A percentile compares a stretch with the other conserved stretches of the same genome.
phyloP scores from a whole-genome alignment of 768 basidiomycete genomes.

The Hygrophoropsis aurantiaca region DNA sequence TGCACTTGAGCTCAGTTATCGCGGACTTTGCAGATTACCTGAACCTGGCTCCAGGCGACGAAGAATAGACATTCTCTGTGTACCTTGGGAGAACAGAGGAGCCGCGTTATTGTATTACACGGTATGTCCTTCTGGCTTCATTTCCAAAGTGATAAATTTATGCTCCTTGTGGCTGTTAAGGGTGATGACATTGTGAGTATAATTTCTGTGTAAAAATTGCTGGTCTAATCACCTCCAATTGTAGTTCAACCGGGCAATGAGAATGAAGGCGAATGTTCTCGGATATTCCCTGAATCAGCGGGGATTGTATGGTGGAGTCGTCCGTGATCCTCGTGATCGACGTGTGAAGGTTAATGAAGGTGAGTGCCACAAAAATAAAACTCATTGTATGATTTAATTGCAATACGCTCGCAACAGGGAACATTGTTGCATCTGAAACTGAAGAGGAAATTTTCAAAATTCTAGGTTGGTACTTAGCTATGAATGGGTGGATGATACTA shows the following conservation, averaged over 20 bases:
- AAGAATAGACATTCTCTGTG: conserved; percentile 81
- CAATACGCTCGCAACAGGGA: conserved; percentile 39
- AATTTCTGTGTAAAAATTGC: neutral
- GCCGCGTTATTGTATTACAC: conserved; percentile 93
- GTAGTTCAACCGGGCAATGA: conserved; percentile 89
- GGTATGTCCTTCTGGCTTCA: conserved; percentile 37
- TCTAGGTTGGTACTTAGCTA: conserved; percentile 44
- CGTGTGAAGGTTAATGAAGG: conserved; percentile 62
- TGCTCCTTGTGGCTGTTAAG: conserved; percentile 30
- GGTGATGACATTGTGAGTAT: conserved; percentile 85
- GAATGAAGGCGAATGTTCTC: conserved; percentile 76
- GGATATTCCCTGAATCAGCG: conserved; percentile 88
- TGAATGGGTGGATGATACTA: neutral
- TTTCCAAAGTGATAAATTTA: neutral
- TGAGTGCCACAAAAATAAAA: conserved; percentile 23
- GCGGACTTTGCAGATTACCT: conserved; percentile 71
- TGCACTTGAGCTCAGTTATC: conserved; percentile 76
- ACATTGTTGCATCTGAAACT: conserved; percentile 74
- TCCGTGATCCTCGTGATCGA: conserved; percentile 66
- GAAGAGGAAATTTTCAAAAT: conserved; percentile 86
- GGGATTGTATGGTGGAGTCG: conserved; percentile 71
- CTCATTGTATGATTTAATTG: neutral
- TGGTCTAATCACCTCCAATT: neutral
- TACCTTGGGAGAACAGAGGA: conserved; percentile 78
- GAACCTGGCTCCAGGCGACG: conserved; percentile 49